Evolutionary conservation across 768 basidiomycete genomes (phyloP), one percentile per base, ranked within the genome.

Genomic region (Suillus americanus): DNA sequence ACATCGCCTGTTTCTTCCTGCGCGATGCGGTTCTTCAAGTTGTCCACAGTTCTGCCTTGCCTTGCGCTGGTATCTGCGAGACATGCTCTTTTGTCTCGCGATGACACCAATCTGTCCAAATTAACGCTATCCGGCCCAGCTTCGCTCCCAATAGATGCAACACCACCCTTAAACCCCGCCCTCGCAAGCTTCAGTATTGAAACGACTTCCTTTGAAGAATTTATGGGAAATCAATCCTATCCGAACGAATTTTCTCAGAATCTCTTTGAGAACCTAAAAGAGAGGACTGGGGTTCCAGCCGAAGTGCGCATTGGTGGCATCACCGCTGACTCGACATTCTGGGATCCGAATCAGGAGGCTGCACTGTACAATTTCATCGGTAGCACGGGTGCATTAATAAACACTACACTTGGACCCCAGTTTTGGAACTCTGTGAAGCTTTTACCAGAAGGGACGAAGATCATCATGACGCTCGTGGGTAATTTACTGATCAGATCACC

Each of bases 141-240:
- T 3, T 73, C 75, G 3, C 77, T 84, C 28, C 83, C 83, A 7
- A 61, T 61, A 5, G 78, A 79, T 63, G 83, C 83, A 0, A 85
- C 84, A 5, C 76, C 79, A 18, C 65, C 70, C 10, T 72, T 85
- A 3, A 71, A 81, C 61, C 83, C 81, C 1, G 74, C 82, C 12
- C 72, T 86, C 30, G 83, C 78, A 30, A 83, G 83, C 63, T 85
- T 85, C 72, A 85, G 83, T 66, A 81, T 86, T 57, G 84, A 86
- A 73, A 85, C 82, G 0, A 83, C 83, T 1, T 85, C 82, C 66
- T 83, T 85, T 63, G 82, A 82, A 60, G 80, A 79, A 63, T 85
- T 80, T 65, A 68, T 83, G 13, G 85, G 84, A 9, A 85, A 85
- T 65, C 67, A 66, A 9, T 74, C 80, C 28, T 65, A 71, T 60